Percentiles rank a stretch among this genome's conserved stretches.
Conservation (phyloP, 1,284 basidiomycete species). For the Microbotryum violaceum region DNA sequence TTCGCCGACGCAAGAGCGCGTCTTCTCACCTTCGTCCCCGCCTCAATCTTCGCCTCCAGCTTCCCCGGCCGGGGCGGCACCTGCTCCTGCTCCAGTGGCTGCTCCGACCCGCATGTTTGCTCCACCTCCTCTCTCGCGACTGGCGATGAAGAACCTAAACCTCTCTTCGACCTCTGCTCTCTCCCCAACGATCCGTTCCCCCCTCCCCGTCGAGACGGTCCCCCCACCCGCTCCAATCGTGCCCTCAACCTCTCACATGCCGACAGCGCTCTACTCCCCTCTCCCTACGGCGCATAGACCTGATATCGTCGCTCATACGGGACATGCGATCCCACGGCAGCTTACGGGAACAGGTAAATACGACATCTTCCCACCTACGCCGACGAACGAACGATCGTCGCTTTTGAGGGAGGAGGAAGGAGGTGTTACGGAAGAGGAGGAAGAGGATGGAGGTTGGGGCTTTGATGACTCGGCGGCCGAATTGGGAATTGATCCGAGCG, state of each 20-base stretch:
- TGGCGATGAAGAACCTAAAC: neutral
- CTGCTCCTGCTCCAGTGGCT: neutral
- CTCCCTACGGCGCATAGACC: neutral
- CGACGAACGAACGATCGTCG: neutral
- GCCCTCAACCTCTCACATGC: neutral
- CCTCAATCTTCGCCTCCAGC: neutral
- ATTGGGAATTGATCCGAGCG: neutral
- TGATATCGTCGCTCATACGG: neutral
- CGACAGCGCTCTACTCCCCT: neutral
- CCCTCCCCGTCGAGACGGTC: neutral
- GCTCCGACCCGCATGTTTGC: neutral
- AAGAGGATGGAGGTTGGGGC: neutral
- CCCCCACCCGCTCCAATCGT: neutral
- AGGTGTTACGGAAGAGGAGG: neutral
- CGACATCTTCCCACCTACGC: neutral
- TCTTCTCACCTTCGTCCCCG: neutral
- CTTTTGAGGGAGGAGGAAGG: neutral
- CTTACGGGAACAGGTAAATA: neutral
- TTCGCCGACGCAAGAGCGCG: neutral
- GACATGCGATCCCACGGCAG: neutral
- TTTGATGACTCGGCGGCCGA: constrained; percentile 1
- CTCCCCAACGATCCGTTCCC: neutral
- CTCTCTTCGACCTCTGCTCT: neutral
- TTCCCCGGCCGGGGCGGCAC: neutral
- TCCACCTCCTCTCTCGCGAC: neutral